Base-by-base conservation (phyloP, 163 green algal species). In the Trebouxiophyceae sp. region DNA sequence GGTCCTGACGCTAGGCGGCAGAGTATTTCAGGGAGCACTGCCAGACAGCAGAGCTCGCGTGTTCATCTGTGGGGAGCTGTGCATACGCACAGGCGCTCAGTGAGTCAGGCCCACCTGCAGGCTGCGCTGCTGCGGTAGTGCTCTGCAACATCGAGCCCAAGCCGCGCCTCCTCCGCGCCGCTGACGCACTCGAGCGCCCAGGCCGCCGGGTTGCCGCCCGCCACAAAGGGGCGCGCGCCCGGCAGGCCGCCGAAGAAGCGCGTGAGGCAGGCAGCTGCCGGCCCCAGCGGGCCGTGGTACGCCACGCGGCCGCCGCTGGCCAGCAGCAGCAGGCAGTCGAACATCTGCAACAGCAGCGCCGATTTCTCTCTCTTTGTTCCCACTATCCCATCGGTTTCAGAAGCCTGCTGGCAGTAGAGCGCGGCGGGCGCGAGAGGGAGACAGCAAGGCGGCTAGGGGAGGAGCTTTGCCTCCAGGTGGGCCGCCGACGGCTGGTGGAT, bases 401-500 rank as follows among this genome's bases (percentile, higher is more conserved):
- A n/a, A n/a, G n/a, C n/a, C n/a, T n/a, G n/a, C n/a, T n/a, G n/a
- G n/a, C n/a, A n/a, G n/a, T n/a, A n/a, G n/a, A n/a, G n/a, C n/a
- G n/a, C n/a, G n/a, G n/a, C n/a, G n/a, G n/a, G n/a, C n/a, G n/a
- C n/a, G n/a, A n/a, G n/a, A n/a, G n/a, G n/a, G n/a, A n/a, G n/a
- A n/a, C n/a, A n/a, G n/a, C n/a, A n/a, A n/a, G n/a, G n/a, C n/a
- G n/a, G n/a, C n/a, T n/a, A n/a, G n/a, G n/a, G n/a, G n/a, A n/a
- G n/a, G n/a, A n/a, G n/a, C n/a, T n/a, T n/a, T n/a, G n/a, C n/a
- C 75, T 81, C 68, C 55, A 82, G 79, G 45, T 79, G 77, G 31
- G 79, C 71, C 20, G 77, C 65, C 54, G 60, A 73, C 6, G 75
- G 75, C 68, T 81, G 73, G 56, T 71, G 66, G 33, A 75, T 71